phyloP scores from a whole-genome alignment of 805 yeast genomes.

The Teunomyces lycoperdinae region DNA sequence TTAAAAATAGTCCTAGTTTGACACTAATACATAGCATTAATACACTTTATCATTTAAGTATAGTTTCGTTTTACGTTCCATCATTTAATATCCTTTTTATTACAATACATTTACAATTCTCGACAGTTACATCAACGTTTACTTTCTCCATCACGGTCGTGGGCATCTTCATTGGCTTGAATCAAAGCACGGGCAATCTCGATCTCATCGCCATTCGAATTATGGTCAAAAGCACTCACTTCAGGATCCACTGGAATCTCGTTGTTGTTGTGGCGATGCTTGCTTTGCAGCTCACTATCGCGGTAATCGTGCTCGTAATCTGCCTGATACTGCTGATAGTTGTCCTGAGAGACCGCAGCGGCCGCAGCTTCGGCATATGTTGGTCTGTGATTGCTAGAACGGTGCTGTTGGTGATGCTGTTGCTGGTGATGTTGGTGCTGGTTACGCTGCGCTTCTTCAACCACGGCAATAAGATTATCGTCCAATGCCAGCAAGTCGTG shows the following conservation, averaged over 20 bases:
- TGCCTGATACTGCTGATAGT: conserved; percentile 15
- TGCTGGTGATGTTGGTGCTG: conserved; percentile 23
- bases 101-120: no score
- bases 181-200: conserved; percentile 66
- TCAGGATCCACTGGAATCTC: conserved; percentile 59
- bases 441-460: conserved; percentile 52
- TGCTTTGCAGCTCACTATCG: conserved; percentile 7
- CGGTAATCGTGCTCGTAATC: conserved; percentile 12
- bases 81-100: no score
- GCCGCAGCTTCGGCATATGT: conserved; percentile 37
- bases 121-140: no score
- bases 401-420: conserved; percentile 6
- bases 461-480: conserved; percentile 55
- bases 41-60: background rate
- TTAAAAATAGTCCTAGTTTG: no score
- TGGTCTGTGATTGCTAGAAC: conserved; percentile 9
- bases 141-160: conserved; percentile 12
- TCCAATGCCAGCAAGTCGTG: conserved; percentile 45
- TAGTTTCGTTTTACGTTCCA: no score
- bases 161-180: conserved; percentile 49
- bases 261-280: conserved; percentile 14
- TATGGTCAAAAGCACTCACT: conserved; percentile 45
- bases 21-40: background rate
- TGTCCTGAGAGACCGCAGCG: conserved; percentile 23
- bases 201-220: conserved; percentile 49